Conservation (phyloP, 305 asterid genomes). For the Fraxinus nigra region DNA sequence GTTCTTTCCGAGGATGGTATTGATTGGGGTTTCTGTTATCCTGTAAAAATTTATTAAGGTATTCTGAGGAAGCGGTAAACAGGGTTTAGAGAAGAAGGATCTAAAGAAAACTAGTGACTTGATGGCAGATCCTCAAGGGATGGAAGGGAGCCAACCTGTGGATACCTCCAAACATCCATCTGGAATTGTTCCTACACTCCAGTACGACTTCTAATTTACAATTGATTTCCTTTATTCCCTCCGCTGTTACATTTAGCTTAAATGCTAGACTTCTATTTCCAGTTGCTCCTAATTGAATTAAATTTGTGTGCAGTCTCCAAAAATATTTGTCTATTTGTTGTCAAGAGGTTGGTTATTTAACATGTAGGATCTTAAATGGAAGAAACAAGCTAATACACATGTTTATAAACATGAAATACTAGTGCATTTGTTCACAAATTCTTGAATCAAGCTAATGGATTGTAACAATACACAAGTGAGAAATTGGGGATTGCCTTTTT, state of each 20-base stretch:
- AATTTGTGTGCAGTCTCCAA: neutral
- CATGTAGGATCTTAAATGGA: neutral
- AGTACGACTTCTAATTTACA: slow-evolving; percentile 38
- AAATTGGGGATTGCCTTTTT: neutral
- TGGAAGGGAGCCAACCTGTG: slow-evolving; percentile 78
- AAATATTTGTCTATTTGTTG: neutral
- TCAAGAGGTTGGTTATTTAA: neutral
- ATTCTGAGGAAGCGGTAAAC: slow-evolving; percentile 17
- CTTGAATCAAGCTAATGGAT: neutral
- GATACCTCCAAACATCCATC: slow-evolving; percentile 82
- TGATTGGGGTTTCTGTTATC: slow-evolving; percentile 1
- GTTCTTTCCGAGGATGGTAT: neutral
- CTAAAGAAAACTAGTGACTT: slow-evolving; percentile 15
- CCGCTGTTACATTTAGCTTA: neutral
- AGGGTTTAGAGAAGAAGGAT: slow-evolving; percentile 14
- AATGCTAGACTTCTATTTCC: neutral
- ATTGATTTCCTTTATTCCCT: neutral
- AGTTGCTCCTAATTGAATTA: neutral
- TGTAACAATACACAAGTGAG: neutral
- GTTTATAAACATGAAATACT: neutral
- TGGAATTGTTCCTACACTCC: slow-evolving; percentile 85
- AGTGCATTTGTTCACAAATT: neutral
- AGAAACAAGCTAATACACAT: neutral
- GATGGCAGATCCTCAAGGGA: slow-evolving; percentile 73
- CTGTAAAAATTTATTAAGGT: neutral